A percentile compares a stretch with the other conserved stretches of the same genome.
Evolutionary conservation across 441 rosid genomes (phyloP).

Genomic region (Capsella rubella): DNA sequence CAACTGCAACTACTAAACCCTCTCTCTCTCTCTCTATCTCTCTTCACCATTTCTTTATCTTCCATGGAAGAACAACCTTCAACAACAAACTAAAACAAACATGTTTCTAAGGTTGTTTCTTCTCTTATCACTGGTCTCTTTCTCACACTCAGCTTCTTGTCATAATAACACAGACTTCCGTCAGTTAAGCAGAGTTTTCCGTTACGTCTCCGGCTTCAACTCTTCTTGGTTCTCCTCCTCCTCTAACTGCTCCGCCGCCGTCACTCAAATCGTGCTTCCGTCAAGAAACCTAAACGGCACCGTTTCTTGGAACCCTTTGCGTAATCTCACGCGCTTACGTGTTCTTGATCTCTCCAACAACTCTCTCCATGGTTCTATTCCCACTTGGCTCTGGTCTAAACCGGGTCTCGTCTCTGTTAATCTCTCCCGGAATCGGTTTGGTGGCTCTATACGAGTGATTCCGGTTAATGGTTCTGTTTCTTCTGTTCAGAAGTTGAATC

Average conservation of each 20-base stretch:
- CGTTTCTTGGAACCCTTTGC: constrained; percentile 68
- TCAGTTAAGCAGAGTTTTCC: constrained; percentile 60
- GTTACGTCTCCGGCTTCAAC: constrained; percentile 70
- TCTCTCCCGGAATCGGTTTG: constrained; percentile 66
- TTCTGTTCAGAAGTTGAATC: constrained; percentile 59
- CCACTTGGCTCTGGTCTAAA: constrained; percentile 73
- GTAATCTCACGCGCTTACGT: constrained; percentile 56
- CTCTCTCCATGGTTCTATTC: constrained; percentile 70
- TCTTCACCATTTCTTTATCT: constrained; percentile 15
- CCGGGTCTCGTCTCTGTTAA: constrained; percentile 52
- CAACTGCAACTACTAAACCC: constrained; percentile 1
- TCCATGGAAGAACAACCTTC: constrained; percentile 36
- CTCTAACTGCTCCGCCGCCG: constrained; percentile 55
- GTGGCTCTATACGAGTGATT: constrained; percentile 65
- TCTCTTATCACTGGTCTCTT: constrained; percentile 50
- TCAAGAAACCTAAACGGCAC: constrained; percentile 70
- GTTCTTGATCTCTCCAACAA: constrained; percentile 73
- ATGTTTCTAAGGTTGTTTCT: constrained; percentile 47
- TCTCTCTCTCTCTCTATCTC: constrained; percentile 20
- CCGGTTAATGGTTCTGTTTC: constrained; percentile 45
- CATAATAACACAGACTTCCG: constrained; percentile 50
- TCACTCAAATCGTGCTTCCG: constrained; percentile 49
- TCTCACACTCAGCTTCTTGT: constrained; percentile 49
- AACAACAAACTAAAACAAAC: constrained; percentile 35
- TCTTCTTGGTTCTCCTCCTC: constrained; percentile 54